These are phyloP conservation scores for Cytauxzoon felis DNA, from an alignment of 169 alveolate genomes.

Conservation along the genomic window DNA sequence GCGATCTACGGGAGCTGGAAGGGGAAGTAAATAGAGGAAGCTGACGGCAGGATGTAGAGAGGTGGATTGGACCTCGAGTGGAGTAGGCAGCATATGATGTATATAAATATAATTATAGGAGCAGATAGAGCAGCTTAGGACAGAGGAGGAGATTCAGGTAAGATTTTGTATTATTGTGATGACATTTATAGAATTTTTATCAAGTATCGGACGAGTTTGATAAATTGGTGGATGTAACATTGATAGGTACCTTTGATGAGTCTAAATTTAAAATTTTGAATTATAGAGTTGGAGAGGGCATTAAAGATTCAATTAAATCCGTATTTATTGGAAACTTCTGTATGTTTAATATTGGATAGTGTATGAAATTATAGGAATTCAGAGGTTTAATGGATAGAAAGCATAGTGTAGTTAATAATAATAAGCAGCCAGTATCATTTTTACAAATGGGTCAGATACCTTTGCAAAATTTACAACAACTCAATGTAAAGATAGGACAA, in stretches of 20 bases:
- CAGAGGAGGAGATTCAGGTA: constrained; percentile 50
- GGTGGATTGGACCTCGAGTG: too few species aligned
- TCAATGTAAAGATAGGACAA: constrained; percentile 75
- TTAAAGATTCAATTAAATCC: constrained; percentile 45
- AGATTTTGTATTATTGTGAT: too few species aligned
- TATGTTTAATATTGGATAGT: neutral
- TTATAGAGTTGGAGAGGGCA: constrained; percentile 44
- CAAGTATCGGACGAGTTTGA: constrained; percentile 53
- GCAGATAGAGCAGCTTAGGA: constrained; percentile 58
- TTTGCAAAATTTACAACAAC: constrained; percentile 41
- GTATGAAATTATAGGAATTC: too few species aligned
- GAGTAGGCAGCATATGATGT: too few species aligned
- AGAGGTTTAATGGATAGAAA: neutral
- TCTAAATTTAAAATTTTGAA: neutral
- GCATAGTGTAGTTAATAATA: neutral
- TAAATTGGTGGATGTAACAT: constrained; percentile 50
- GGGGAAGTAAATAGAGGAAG: too few species aligned
- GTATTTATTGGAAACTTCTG: constrained; percentile 24
- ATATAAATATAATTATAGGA: constrained; percentile 16
- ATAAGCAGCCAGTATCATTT: constrained; percentile 17
- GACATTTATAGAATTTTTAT: too few species aligned
- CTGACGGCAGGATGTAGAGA: too few species aligned
- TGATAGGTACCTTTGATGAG: constrained; percentile 25
- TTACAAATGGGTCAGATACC: constrained; percentile 20
- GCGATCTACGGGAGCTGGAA: too few species aligned